Evolutionary conservation across 306 rosid species (phyloP).

Genomic region (Lathyrus tuberosus): DNA sequence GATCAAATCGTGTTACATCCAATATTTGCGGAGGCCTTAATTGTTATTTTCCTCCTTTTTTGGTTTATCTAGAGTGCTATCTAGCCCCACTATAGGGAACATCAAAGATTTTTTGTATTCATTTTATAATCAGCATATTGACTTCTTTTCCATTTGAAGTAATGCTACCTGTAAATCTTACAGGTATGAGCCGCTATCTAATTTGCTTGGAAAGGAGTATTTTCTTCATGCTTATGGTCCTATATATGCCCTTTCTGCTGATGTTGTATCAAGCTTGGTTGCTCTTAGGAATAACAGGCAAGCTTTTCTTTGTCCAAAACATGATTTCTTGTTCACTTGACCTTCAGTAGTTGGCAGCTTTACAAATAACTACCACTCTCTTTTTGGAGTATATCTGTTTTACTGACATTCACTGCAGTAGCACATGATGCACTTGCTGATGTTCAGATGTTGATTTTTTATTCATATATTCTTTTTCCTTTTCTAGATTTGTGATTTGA

Average conservation of each 20-base stretch:
- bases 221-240: slow-evolving; percentile 99
- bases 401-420: neutral
- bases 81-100: slow-evolving; percentile 1
- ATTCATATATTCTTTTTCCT: neutral
- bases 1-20: slow-evolving; percentile 8
- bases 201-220: slow-evolving; percentile 93
- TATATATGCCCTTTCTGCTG: slow-evolving; percentile 88
- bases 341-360: slow-evolving; percentile 7
- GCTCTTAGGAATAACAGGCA: slow-evolving; percentile 85
- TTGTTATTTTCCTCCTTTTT: slow-evolving; percentile 8
- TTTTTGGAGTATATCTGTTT: slow-evolving; percentile 26
- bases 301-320: slow-evolving; percentile 36
- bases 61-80: slow-evolving; percentile 8
- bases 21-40: neutral
- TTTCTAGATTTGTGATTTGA: slow-evolving; percentile 3
- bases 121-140: slow-evolving; percentile 19
- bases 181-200: slow-evolving; percentile 85
- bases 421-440: neutral
- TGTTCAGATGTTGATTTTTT: slow-evolving; percentile 6
- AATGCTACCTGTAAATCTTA: slow-evolving; percentile 29
- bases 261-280: slow-evolving; percentile 93
- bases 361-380: slow-evolving; percentile 7
- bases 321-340: slow-evolving; percentile 29
- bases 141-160: slow-evolving; percentile 15
- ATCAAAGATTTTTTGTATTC: neutral